These are phyloP conservation scores for Rhizophagus clarus DNA, from an alignment of 192 early-diverging fungal species.

Conservation along the genomic window DNA sequence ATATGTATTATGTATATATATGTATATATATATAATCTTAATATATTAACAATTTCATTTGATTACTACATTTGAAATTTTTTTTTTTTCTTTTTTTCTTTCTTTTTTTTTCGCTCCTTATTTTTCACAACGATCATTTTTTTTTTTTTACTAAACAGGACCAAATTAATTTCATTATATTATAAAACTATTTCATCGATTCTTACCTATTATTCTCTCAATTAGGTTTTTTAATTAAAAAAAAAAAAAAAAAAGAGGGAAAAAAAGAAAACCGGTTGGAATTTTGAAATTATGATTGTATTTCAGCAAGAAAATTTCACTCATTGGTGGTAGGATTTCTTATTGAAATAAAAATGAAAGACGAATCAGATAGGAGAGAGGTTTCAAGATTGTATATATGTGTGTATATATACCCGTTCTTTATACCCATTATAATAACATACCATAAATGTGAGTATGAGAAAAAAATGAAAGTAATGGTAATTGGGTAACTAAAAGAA, in stretches of 20 bases:
- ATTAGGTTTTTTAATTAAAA: too few species aligned
- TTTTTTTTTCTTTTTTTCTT: neutral
- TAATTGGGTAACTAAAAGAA: neutral
- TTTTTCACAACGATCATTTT: too few species aligned
- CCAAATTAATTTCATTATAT: too few species aligned
- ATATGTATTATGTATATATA: neutral
- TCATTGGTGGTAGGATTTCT: neutral
- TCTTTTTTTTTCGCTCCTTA: neutral
- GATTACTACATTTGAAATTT: neutral
- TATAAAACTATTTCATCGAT: too few species aligned
- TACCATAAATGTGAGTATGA: neutral
- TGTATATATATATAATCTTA: neutral
- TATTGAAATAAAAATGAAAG: neutral
- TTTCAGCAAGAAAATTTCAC: neutral
- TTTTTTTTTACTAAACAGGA: too few species aligned
- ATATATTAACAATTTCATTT: neutral
- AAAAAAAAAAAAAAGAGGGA: too few species aligned
- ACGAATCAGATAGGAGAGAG: neutral
- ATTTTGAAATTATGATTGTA: neutral
- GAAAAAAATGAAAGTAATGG: neutral
- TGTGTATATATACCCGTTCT: neutral
- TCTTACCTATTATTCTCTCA: too few species aligned
- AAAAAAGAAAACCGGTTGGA: neutral
- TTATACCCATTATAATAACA: neutral
- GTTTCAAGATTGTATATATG: neutral